A percentile compares a stretch with the other conserved stretches of the same genome.
Conservation (phyloP, 305 asterid species). For the Fraxinus albicans region DNA sequence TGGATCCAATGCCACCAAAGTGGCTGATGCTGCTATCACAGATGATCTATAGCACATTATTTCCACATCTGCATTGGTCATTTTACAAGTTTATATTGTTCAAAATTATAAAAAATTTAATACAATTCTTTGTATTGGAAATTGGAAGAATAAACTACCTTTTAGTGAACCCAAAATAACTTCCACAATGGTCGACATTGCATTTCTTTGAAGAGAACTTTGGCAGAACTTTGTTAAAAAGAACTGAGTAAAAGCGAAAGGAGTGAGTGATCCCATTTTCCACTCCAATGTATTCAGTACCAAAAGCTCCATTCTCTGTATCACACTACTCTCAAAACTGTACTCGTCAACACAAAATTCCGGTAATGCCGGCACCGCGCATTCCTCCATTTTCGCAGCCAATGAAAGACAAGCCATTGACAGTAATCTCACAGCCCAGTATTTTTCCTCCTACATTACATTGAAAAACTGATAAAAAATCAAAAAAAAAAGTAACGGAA, state of each 20-base stretch:
- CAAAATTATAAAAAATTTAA: not conserved
- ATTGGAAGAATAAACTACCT: constrained; percentile 28
- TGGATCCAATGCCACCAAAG: constrained; percentile 54
- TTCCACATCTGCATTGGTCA: constrained; percentile 44
- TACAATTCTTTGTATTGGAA: not conserved
- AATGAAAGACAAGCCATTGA: constrained; percentile 58
- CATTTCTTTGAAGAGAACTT: not conserved
- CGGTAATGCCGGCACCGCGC: constrained; percentile 35
- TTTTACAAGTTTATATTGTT: not conserved
- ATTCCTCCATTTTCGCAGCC: constrained; percentile 75
- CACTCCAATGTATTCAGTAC: constrained; percentile 58
- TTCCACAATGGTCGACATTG: constrained; percentile 26
- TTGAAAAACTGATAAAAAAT: not conserved
- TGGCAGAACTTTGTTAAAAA: constrained; percentile 39
- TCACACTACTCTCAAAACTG: constrained; percentile 40
- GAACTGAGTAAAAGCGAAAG: constrained; percentile 49
- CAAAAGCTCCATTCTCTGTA: constrained; percentile 57
- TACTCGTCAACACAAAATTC: constrained; percentile 37
- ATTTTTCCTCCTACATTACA: constrained; percentile 31
- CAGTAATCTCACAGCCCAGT: constrained; percentile 51
- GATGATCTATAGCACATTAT: constrained; percentile 49
- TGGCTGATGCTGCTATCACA: constrained; percentile 68
- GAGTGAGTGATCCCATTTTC: constrained; percentile 52
- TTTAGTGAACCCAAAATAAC: constrained; percentile 31
- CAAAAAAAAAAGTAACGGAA: not conserved